Conservation (phyloP, 208 protist genomes). For the Wallacemonas sp. region DNA sequence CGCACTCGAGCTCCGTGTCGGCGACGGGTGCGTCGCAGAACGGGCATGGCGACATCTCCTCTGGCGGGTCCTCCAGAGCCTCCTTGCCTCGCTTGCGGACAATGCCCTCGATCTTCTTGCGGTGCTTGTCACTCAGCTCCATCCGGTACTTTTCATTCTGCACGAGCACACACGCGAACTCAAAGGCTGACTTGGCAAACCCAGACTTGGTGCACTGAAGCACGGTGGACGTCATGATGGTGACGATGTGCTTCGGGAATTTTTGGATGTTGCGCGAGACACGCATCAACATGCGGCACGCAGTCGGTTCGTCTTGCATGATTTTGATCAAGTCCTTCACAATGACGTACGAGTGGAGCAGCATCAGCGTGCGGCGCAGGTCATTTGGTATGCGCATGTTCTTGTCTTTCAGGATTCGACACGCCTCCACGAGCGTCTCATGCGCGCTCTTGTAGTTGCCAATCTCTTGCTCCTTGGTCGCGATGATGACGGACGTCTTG, state of each 20-base stretch:
- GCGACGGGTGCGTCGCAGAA: constrained; percentile 89
- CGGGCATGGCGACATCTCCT: constrained; percentile 90
- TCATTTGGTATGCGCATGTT: constrained; percentile 92
- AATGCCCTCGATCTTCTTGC: constrained; percentile 96
- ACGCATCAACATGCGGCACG: constrained; percentile 95
- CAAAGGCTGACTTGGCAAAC: constrained; percentile 94
- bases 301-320: constrained; percentile 88
- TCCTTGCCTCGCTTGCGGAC: constrained; percentile 90
- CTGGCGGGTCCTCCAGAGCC: constrained; percentile 80
- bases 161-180: constrained; percentile 95
- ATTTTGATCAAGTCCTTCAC: constrained; percentile 93
- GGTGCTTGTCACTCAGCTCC: constrained; percentile 92
- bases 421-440: constrained; percentile 94
- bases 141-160: constrained; percentile 93
- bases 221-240: constrained; percentile 95
- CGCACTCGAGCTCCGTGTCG: constrained; percentile 94
- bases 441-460: constrained; percentile 95
- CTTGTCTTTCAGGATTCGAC: constrained; percentile 84
- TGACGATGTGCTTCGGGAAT: constrained; percentile 94
- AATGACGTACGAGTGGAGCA: constrained; percentile 97
- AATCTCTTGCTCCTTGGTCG: constrained; percentile 93
- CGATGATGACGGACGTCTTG: constrained; percentile 96
- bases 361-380: constrained; percentile 89
- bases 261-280: constrained; percentile 95
- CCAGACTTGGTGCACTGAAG: constrained; percentile 94